Conservation (phyloP, 2,329 filamentous ascomycete species). For the Ophioceras dolichostomum region DNA sequence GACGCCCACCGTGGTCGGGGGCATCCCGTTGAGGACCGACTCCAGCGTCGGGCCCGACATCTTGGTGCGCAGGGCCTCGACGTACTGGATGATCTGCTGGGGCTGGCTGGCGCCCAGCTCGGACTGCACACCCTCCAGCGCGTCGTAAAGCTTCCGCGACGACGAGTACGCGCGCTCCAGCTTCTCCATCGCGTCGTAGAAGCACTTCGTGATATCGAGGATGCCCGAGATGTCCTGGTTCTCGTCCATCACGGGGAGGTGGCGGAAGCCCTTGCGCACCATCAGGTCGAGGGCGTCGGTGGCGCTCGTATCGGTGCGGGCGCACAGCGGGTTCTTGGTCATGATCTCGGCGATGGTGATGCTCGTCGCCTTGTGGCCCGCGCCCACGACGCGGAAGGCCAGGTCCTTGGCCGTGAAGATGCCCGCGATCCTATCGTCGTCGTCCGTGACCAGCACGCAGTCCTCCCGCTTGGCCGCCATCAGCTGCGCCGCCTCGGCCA, state of each 20-base stretch:
- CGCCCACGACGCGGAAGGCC: constrained; percentile 90
- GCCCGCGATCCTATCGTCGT: constrained; percentile 93
- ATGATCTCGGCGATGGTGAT: constrained; percentile 97
- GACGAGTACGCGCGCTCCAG: constrained; percentile 94
- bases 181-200: constrained; percentile 99
- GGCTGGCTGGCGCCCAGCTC: constrained; percentile 92
- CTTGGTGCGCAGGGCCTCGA: constrained; percentile 86
- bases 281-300: constrained; percentile 96
- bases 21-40: constrained; percentile 81
- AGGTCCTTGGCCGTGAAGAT: constrained; percentile 99
- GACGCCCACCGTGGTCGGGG: constrained; percentile 89
- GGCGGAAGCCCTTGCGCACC: constrained; percentile 96
- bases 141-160: constrained; percentile 96
- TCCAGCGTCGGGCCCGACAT: constrained; percentile 98
- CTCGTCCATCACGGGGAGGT: constrained; percentile 98
- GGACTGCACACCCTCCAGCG: constrained; percentile 92
- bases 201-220: constrained; percentile 97
- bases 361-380: constrained; percentile 75
- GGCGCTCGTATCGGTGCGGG: constrained; percentile 92
- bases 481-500: constrained; percentile 91
- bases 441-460: constrained; percentile 93
- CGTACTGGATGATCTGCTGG: constrained; percentile 97
- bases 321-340: constrained; percentile 98
- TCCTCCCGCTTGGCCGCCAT: constrained; percentile 99
- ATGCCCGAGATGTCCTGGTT: constrained; percentile 99